Conservation (phyloP, 2,329 filamentous ascomycete genomes). For the Fusarium nisikadoi region DNA sequence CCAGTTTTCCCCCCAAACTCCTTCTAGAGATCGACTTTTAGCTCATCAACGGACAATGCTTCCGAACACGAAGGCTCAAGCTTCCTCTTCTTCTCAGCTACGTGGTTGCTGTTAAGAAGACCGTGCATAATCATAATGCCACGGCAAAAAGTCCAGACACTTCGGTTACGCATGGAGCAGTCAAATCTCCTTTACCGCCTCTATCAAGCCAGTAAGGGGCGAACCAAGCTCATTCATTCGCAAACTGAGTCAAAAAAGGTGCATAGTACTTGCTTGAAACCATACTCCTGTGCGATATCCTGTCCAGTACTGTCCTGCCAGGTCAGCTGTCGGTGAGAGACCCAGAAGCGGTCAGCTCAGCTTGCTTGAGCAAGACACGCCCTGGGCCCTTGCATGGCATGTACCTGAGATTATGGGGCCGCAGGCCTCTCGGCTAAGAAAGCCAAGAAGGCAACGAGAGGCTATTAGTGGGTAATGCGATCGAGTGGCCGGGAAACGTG, state of each 20-base stretch:
- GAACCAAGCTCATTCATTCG: background rate
- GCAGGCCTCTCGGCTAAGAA: slow-evolving; percentile 4
- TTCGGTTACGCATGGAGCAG: slow-evolving; percentile 21
- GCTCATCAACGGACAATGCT: slow-evolving; percentile 16
- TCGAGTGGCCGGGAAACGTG: slow-evolving; percentile 22
- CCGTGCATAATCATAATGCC: slow-evolving; percentile 1
- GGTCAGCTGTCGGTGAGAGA: slow-evolving; percentile 28
- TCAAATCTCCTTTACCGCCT: slow-evolving; percentile 30
- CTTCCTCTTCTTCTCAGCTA: background rate
- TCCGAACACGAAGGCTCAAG: slow-evolving; percentile 18
- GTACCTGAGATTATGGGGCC: slow-evolving; percentile 36
- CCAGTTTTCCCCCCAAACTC: slow-evolving; percentile 16
- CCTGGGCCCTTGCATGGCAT: slow-evolving; percentile 41
- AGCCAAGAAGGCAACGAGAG: slow-evolving; percentile 24
- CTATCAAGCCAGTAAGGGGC: slow-evolving; percentile 12
- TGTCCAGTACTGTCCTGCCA: slow-evolving; percentile 10
- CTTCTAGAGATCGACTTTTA: slow-evolving; percentile 27
- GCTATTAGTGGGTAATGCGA: slow-evolving; percentile 19
- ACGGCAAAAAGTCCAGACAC: background rate
- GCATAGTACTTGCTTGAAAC: slow-evolving; percentile 1
- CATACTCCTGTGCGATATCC: slow-evolving; percentile 3
- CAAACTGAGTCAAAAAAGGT: background rate
- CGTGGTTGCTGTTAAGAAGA: background rate
- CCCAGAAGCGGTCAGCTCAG: slow-evolving; percentile 38
- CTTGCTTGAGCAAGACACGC: slow-evolving; percentile 12